Conservation (phyloP, 192 early-diverging fungal species). For the Coemansia sp. region DNA sequence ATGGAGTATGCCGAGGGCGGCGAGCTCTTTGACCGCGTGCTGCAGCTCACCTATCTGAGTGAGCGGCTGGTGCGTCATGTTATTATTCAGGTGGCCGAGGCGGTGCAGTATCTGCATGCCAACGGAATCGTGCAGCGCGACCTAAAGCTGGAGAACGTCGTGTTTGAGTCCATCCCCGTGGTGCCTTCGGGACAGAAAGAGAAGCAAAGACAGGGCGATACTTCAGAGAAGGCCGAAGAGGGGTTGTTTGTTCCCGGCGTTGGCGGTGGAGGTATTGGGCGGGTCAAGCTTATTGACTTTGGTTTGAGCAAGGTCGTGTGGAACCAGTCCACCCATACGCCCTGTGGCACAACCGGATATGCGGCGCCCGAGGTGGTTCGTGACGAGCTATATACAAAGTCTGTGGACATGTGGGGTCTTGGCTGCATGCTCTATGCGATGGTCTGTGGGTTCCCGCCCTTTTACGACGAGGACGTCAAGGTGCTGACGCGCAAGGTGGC, state of each 20-base stretch:
- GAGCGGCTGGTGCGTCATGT: slow-evolving; percentile 76
- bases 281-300: slow-evolving; percentile 86
- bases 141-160: slow-evolving; percentile 91
- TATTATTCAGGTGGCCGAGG: slow-evolving; percentile 82
- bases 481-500: slow-evolving; percentile 80
- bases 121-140: slow-evolving; percentile 87
- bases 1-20: slow-evolving; percentile 85
- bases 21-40: slow-evolving; percentile 86
- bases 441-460: slow-evolving; percentile 77
- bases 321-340: slow-evolving; percentile 80
- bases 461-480: slow-evolving; percentile 77
- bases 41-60: slow-evolving; percentile 75
- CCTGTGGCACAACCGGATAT: slow-evolving; percentile 90
- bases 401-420: slow-evolving; percentile 84
- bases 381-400: slow-evolving; percentile 73
- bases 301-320: slow-evolving; percentile 84
- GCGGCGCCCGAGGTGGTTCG: slow-evolving; percentile 90
- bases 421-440: slow-evolving; percentile 84
- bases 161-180: slow-evolving; percentile 69
- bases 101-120: slow-evolving; percentile 79
- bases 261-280: slow-evolving; percentile 79
- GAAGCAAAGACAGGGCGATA: slow-evolving; percentile 55
- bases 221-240: slow-evolving; percentile 65
- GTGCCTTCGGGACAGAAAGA: slow-evolving; percentile 49
- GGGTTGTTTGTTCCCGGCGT: slow-evolving; percentile 67